Conservation (phyloP, 2,329 filamentous ascomycete species). For the Phialemoniopsis sp. region DNA sequence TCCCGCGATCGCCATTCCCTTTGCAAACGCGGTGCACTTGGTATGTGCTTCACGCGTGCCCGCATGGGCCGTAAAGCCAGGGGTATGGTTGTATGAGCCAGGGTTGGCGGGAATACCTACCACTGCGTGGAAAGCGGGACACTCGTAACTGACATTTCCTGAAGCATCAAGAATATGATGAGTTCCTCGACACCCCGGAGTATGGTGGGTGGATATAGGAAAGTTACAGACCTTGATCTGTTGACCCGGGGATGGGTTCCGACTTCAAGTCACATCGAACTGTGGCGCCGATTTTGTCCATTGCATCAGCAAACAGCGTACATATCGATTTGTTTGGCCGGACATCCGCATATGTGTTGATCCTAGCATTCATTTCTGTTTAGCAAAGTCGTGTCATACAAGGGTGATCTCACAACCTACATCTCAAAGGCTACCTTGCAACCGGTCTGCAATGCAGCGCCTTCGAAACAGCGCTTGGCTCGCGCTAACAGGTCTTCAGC, state of each 20-base stretch:
- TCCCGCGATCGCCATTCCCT: constrained; percentile 23
- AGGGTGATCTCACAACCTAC: no score
- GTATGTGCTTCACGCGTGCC: constrained; percentile 17
- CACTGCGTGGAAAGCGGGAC: constrained; percentile 36
- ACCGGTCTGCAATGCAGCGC: no score
- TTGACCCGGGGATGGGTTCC: not conserved
- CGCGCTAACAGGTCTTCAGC: no score
- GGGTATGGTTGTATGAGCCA: constrained; percentile 35
- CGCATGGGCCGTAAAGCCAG: constrained; percentile 30
- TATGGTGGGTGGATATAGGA: no score
- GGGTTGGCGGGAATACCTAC: constrained; percentile 30
- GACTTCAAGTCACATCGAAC: not conserved
- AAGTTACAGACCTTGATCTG: not conserved
- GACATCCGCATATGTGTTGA: not conserved
- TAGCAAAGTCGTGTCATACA: no score
- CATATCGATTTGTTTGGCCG: constrained; percentile 1
- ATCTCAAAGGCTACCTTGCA: no score
- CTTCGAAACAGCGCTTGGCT: not conserved
- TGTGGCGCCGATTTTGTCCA: not conserved
- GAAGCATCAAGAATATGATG: constrained; percentile 24
- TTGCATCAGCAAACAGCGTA: not conserved
- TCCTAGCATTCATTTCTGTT: no score
- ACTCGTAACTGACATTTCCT: constrained; percentile 39
- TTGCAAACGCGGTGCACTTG: constrained; percentile 15
- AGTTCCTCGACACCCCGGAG: no score